phyloP scores from a whole-genome alignment of 2,329 filamentous ascomycete genomes.

The Colletotrichum sp. region DNA sequence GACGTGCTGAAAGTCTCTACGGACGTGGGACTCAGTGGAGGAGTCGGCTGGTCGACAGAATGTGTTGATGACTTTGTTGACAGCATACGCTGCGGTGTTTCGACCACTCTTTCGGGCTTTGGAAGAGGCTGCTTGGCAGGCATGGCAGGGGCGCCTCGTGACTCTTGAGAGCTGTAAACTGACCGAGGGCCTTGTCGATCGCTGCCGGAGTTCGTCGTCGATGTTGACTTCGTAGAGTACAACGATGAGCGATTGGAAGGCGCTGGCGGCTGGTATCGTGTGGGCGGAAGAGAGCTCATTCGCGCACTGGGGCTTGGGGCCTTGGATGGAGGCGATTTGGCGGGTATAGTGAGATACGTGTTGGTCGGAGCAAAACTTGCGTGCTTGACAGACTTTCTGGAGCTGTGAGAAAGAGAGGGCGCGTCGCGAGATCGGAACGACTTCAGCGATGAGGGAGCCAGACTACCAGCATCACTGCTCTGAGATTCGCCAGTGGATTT shows the following conservation, averaged over 20 bases:
- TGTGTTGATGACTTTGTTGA: constrained; percentile 8
- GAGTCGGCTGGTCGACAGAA: constrained; percentile 48
- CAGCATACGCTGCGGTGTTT: not conserved
- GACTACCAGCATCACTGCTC: constrained; percentile 13
- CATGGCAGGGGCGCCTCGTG: constrained; percentile 42
- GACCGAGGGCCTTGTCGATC: constrained; percentile 34
- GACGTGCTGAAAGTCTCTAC: constrained; percentile 53
- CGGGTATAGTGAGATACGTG: constrained; percentile 48
- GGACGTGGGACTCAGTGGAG: constrained; percentile 57
- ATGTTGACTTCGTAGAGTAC: constrained; percentile 40
- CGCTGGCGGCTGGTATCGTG: constrained; percentile 18
- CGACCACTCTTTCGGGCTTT: not conserved
- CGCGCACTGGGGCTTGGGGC: constrained; percentile 26
- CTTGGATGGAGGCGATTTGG: constrained; percentile 24
- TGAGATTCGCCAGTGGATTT: constrained; percentile 24
- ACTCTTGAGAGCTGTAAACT: constrained; percentile 40
- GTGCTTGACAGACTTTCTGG: constrained; percentile 41
- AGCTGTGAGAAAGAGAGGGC: constrained; percentile 27
- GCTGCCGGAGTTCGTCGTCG: constrained; percentile 38
- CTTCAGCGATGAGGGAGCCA: constrained; percentile 6
- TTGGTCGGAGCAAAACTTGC: constrained; percentile 44
- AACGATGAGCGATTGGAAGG: constrained; percentile 29
- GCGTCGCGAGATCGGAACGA: constrained; percentile 23
- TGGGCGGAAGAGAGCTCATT: constrained; percentile 31
- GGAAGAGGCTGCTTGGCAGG: constrained; percentile 23